phyloP scores from a whole-genome alignment of 176 grass and related monocot species.

The Triticum turgidum region DNA sequence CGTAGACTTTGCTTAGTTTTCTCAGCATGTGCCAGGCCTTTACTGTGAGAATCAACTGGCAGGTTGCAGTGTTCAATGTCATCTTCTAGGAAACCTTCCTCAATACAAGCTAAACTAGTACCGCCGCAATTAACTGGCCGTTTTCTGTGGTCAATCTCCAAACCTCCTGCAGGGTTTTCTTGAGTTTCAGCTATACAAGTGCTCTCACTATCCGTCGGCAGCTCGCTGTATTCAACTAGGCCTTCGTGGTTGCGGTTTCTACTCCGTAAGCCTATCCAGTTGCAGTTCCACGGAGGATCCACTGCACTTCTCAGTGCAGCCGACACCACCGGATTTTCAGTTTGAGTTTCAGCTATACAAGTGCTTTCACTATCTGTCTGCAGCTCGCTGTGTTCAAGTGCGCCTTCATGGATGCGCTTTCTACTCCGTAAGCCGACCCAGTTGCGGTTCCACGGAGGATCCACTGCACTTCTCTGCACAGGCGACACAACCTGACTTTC shows the following conservation, averaged over 20 bases:
- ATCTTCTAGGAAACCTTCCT: not conserved
- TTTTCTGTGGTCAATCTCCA: not conserved
- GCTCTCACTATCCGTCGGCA: not conserved
- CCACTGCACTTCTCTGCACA: slow-evolving; percentile 3
- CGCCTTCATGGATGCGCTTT: not conserved
- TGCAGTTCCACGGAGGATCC: not conserved
- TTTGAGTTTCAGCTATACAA: not conserved
- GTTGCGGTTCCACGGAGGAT: not conserved
- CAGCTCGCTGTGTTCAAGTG: not conserved
- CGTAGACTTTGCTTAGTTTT: slow-evolving; percentile 54
- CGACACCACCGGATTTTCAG: not conserved
- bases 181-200: slow-evolving; percentile 9
- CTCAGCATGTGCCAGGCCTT: not conserved
- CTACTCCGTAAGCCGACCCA: not conserved
- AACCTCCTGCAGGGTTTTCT: not conserved
- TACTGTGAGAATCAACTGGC: not conserved
- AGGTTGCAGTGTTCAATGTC: not conserved
- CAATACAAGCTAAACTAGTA: not conserved
- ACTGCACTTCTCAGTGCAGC: not conserved
- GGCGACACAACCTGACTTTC: not conserved
- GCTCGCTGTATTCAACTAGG: not conserved
- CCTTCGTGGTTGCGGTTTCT: not conserved
- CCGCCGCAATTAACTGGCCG: not conserved
- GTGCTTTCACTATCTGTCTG: not conserved
- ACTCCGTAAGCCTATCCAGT: not conserved